Evolutionary conservation across 257 asterid species (phyloP).

Genomic region (Mentha longifolia): DNA sequence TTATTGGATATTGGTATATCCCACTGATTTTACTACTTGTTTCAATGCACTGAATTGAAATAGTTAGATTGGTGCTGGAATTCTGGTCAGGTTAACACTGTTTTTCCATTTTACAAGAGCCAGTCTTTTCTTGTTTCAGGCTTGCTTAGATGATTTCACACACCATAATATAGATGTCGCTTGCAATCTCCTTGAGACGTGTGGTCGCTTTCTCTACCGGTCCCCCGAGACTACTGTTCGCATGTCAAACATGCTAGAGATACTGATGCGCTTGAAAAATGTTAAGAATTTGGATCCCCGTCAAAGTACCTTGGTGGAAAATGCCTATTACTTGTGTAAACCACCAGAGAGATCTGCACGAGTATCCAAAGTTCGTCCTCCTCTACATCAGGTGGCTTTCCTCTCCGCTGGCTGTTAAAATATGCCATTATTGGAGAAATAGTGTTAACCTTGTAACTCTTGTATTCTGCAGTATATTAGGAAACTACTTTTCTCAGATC

Average conservation of each 20-base stretch:
- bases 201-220: constrained; percentile 98
- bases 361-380: constrained; percentile 95
- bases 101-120: constrained; percentile 18
- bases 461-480: constrained; percentile 76
- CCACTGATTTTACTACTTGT: constrained; percentile 24
- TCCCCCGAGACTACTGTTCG: constrained; percentile 92
- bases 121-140: constrained; percentile 53
- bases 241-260: constrained; percentile 97
- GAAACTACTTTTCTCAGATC: constrained; percentile 96
- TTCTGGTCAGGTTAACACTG: constrained; percentile 21
- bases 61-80: constrained; percentile 24
- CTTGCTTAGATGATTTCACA: constrained; percentile 95
- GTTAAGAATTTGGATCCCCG: constrained; percentile 99
- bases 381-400: constrained; percentile 81
- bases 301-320: constrained; percentile 93
- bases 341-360: constrained; percentile 99
- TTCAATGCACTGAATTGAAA: constrained; percentile 7
- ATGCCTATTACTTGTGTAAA: constrained; percentile 96
- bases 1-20: constrained; percentile 12
- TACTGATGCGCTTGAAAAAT: constrained; percentile 96
- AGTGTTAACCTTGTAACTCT: constrained; percentile 29
- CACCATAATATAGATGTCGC: constrained; percentile 98
- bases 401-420: constrained; percentile 30
- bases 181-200: constrained; percentile 98
- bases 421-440: constrained; percentile 24